Evolutionary conservation across 768 basidiomycete genomes (phyloP), one percentile per base, ranked within the genome.

Genomic region (Trametes meyenii): DNA sequence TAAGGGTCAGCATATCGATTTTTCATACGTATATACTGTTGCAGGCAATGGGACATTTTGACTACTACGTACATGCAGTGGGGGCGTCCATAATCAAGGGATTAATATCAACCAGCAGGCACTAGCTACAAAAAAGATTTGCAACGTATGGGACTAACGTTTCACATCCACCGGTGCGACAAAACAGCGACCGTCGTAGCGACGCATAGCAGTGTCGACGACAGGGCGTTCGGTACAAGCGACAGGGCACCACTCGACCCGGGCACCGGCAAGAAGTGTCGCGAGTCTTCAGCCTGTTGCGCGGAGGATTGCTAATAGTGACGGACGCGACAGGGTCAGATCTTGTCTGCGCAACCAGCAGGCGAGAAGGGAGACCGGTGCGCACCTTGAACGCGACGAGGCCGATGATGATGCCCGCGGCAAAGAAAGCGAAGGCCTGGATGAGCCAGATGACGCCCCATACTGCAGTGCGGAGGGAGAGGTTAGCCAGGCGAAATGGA

Each of bases 391-490:
- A 95, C 1, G 83, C 85, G 24, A 83, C 86, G 2, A 94, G 70
- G 19, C 94, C 92, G 23, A 94, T 86, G 21, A 96, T 75, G 53
- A 96, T 73, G 0, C 90, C 92, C 2, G 82, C 74, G 7, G 83
- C 87, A 67, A 96, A 93, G 76, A 90, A 94, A 8, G 81, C 62
- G 56, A 90, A 80, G 0, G 92, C 88, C 33, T 85, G 72, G 65
- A 95, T 73, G 39, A 94, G 83, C 94, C 94, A 96, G 51, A 96
- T 81, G 55, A 94, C 84, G 36, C 94, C 94, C 93, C 92, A 94
- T 0, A 91, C 92, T 92, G 62, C 26, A 40, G 33, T 13, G 8
- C 21, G 24, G 17, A 29, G 10, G 3, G 36, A 17, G 40, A 10
- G 36, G 46, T 35, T 23, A 46, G 50, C 7, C 2, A 52, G 17